A percentile compares a stretch with the other conserved stretches of the same genome.
phyloP scores from a whole-genome alignment of 176 grass and related monocot genomes.

The Carex cristatella region DNA sequence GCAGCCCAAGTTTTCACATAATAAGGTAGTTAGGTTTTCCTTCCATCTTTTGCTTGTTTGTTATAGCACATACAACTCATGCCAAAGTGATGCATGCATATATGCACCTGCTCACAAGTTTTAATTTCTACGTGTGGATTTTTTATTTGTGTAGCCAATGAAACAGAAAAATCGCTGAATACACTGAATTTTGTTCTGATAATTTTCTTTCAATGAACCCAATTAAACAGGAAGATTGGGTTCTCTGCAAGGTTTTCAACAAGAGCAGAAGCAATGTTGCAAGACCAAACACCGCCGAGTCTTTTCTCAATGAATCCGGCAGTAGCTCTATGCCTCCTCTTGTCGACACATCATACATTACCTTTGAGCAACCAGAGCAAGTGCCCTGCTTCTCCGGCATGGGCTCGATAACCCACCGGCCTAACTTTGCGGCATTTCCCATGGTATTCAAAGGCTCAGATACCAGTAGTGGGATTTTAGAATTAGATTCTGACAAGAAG shows the following conservation, averaged over 20 bases:
- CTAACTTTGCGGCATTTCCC: background rate
- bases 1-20: slow-evolving; percentile 38
- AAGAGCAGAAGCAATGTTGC: slow-evolving; percentile 16
- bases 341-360: slow-evolving; percentile 2
- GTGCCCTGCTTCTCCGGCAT: slow-evolving; percentile 29
- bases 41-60: background rate
- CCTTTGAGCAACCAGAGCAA: slow-evolving; percentile 30
- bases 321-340: slow-evolving; percentile 22
- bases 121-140: background rate
- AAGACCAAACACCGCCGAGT: background rate
- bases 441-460: slow-evolving; percentile 3
- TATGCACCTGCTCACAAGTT: background rate
- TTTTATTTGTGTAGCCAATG: background rate
- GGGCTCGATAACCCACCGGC: background rate
- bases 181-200: background rate
- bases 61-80: background rate
- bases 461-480: background rate
- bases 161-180: background rate
- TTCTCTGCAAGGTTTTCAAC: slow-evolving; percentile 35
- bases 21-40: slow-evolving; percentile 1
- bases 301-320: slow-evolving; percentile 11
- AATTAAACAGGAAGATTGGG: slow-evolving; percentile 39
- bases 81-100: slow-evolving; percentile 1
- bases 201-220: background rate
- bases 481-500: slow-evolving; percentile 14